Evolutionary conservation across 495 filamentous ascomycete genomes (phyloP), one percentile per base, ranked within the genome.

Genomic region (Aspergillus carlsbadensis): DNA sequence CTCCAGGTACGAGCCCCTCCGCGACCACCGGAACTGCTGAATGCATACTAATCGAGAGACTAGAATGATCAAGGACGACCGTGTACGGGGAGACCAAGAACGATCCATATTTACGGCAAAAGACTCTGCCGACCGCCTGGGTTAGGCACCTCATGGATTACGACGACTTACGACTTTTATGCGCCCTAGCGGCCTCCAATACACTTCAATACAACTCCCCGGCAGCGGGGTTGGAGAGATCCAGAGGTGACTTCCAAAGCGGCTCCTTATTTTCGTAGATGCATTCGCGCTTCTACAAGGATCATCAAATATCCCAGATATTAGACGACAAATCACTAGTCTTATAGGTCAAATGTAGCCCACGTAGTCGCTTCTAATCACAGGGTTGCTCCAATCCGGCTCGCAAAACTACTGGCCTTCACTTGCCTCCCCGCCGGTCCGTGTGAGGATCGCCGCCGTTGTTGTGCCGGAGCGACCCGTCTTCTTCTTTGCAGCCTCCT

Each of bases 401-500:
- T 66, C 15, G 46, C 37, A 33, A 43, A 18, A 11, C 20, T 21
- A 31, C 45, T 41, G 33, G 65, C 62, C 41, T 74, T 29, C 26
- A 29, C 26, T 29, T 29, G 26, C 79, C 52, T 75, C 77, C 49
- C 81, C 83, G 62, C 83, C 79, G 44, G 78, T 77, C 58, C 85
- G 80, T 26, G 90, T 92, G 70, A 90, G 73, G 62, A 92, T 92
- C 33, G 91, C 85, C 3, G 89, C 84, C 58, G 81, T 89, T 43
- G 89, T 89, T 52, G 87, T 87, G 40, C 89, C 90, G 58, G 82
- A 84, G 52, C 89, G 84, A 45, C 88, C 86, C 18, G 85, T 89
- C 84, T 96, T 95, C 87, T 97, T 97, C 82, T 89, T 93, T 31
- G 89, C 89, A 10, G 92, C 93, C 78, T 98, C 94, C 76, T 96